Evolutionary conservation across 164 flowering plant genomes (phyloP), one percentile per base, ranked within the genome.

Genomic region (Macadamia tetraphylla): DNA sequence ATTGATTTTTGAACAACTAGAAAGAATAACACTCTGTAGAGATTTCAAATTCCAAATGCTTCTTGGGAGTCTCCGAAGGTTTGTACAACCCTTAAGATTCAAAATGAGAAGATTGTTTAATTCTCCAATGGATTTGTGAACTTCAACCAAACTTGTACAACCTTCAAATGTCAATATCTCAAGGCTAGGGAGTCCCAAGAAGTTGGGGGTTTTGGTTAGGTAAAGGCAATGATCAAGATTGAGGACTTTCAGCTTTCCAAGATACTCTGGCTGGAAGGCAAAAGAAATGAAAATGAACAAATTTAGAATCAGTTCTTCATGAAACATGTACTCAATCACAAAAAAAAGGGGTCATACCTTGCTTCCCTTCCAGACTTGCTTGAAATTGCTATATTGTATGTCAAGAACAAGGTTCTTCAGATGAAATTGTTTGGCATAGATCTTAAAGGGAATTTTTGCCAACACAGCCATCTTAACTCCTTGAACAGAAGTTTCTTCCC

Each of bases 401-500:
- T 74, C 57, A 44, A 76, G 46, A 30, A 71, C 75, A 4, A 79
- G 49, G 5, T 66, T 58, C 43, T 42, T 44, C 17, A 60, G 55
- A 53, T 18, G 2, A 71, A 63, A 14, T 72, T 53, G 13, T 29
- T 17, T 12, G 78, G 78, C 6, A 78, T 2, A 23, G 42, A 65
- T 5, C 58, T 48, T 43, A 65, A 29, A 13, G 67, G 76, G 18
- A 49, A 75, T 9, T 62, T 61, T 11, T 49, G 62, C 81, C 75
- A 78, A 59, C 43, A n/a, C 3, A 78, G 56, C 62, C 64, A 63
- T 48, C 66, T 69, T 35, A 78, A 35, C 17, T 64, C 15, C 14
- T 30, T 13, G 1, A 75, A 35, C 1, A 78, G 51, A 43, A 23
- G 12, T 48, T 63, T 46, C 12, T 46, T 46, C 12, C 3, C 51